These are phyloP conservation scores for Globisporangium parvum DNA, from an alignment of 352 stramenopile species.

Conservation along the genomic window DNA sequence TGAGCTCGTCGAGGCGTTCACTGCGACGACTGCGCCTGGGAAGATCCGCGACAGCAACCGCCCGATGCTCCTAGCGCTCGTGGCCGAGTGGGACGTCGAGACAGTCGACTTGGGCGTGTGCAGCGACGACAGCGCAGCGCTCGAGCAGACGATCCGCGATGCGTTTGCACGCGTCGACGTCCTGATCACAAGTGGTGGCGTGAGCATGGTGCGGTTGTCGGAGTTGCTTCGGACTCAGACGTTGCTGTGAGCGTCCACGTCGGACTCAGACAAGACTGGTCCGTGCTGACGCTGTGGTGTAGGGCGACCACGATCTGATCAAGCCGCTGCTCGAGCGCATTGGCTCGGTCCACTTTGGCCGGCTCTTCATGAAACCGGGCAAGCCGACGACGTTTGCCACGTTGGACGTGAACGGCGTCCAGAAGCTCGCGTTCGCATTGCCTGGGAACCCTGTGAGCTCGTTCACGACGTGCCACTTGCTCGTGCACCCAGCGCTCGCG, in stretches of 20 bases:
- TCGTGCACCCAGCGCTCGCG: slow-evolving; percentile 91
- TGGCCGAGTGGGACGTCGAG: slow-evolving; percentile 38
- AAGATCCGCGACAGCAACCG: slow-evolving; percentile 96
- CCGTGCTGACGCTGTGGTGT: not conserved
- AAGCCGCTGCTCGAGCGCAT: slow-evolving; percentile 86
- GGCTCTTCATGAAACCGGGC: slow-evolving; percentile 96
- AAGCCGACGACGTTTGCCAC: slow-evolving; percentile 98
- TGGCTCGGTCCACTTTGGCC: slow-evolving; percentile 91
- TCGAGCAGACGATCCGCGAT: slow-evolving; percentile 41
- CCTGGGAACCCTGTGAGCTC: slow-evolving; percentile 96
- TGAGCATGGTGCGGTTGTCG: slow-evolving; percentile 75
- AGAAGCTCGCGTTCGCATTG: slow-evolving; percentile 91
- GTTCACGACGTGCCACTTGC: slow-evolving; percentile 92
- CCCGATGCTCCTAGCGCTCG: slow-evolving; percentile 84
- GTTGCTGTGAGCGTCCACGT: no score
- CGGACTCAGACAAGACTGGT: not conserved
- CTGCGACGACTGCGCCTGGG: slow-evolving; percentile 27
- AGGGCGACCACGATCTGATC: slow-evolving; percentile 92
- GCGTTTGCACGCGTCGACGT: slow-evolving; percentile 77
- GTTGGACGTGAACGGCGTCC: slow-evolving; percentile 36
- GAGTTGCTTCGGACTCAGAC: not conserved
- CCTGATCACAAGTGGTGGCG: slow-evolving; percentile 93
- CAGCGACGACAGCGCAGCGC: slow-evolving; percentile 48
- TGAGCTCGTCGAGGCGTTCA: slow-evolving; percentile 84
- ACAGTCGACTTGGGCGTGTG: slow-evolving; percentile 70